Base-by-base conservation (phyloP, 352 stramenopile genomes). In the Pythium coloratum region DNA sequence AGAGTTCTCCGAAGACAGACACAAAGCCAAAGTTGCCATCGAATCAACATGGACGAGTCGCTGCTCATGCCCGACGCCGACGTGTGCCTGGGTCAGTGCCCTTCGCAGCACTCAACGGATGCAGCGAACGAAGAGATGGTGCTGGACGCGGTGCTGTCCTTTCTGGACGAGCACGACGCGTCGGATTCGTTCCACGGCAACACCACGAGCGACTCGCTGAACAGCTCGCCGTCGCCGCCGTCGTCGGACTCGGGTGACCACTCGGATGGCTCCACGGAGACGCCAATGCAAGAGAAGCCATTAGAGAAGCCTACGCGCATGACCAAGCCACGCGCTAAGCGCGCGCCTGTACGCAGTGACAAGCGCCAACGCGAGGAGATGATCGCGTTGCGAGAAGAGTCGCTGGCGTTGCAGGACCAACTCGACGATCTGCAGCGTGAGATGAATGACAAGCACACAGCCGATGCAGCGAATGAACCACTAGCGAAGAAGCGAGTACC, bases 301-400 rank as follows among this genome's bases (percentile, higher is more conserved):
- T 24, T 24, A 24, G 20, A 24, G 20, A 24, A 24, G 20, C 20
- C 20, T 24, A 24, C 20, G 20, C 20, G 20, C 20, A 40, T 10
- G 9, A 10, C 34, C 6, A 55, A 18, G 13, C 26, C 40, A 3
- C 2, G 47, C 12, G 32, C 51, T 28, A 50, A 36, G 8, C 32
- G 13, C 2, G 30, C 9, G 9, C 10, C 61, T 26, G 36, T 59
- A 47, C 59, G 63, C 9, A 73, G 66, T 1, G 76, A 73, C 67
- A 76, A 75, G 55, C 76, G 73, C 1, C 76, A 73, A 55, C 78
- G 75, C 51, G 70, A 80, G 5, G 73, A 82, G 40, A 58, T 82
- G 14, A 64, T 67, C 16, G 32, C 62, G 28, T 58, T 82, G 9
- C 53, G 67, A 46, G 56, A 46, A 0, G 59, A 77, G 12, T 40